phyloP scores from a whole-genome alignment of 345 rosid genomes.

The Capsella bursapastoris region DNA sequence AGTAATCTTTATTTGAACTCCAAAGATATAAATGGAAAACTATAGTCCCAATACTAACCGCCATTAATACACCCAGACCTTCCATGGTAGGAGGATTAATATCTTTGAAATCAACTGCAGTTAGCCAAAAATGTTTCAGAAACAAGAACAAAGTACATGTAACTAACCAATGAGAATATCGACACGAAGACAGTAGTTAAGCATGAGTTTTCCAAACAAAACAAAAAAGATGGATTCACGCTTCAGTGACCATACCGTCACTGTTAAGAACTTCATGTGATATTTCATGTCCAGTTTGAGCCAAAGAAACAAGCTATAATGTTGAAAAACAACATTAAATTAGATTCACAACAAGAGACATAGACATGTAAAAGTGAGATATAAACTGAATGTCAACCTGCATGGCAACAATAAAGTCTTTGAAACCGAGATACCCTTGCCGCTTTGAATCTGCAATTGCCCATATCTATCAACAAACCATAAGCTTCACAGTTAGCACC shows the following conservation, averaged over 20 bases:
- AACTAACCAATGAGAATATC: background rate
- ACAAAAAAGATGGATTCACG: background rate
- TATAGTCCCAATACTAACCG: constrained; percentile 48
- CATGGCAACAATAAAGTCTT: constrained; percentile 75
- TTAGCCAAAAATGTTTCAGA: constrained; percentile 3
- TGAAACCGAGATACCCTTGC: constrained; percentile 82
- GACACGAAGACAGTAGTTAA: constrained; percentile 13
- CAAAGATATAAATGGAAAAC: background rate
- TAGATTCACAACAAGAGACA: constrained; percentile 31
- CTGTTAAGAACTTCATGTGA: constrained; percentile 56
- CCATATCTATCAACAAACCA: constrained; percentile 65
- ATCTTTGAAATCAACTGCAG: constrained; percentile 66
- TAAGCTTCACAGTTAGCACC: constrained; percentile 13
- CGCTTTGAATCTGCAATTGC: constrained; percentile 90
- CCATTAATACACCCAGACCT: constrained; percentile 62
- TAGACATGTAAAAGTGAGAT: background rate
- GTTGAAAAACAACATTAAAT: constrained; percentile 22
- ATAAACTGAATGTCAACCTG: constrained; percentile 48
- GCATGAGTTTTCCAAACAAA: background rate
- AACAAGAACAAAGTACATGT: background rate
- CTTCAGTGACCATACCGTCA: constrained; percentile 44
- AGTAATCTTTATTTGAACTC: background rate
- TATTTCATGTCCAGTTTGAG: constrained; percentile 70
- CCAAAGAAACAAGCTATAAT: constrained; percentile 75
- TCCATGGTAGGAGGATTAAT: constrained; percentile 76